A percentile compares a stretch with the other conserved stretches of the same genome.
These are phyloP conservation scores for Metschnikowia dekortorum DNA, from an alignment of 805 yeast species.

Conservation along the genomic window DNA sequence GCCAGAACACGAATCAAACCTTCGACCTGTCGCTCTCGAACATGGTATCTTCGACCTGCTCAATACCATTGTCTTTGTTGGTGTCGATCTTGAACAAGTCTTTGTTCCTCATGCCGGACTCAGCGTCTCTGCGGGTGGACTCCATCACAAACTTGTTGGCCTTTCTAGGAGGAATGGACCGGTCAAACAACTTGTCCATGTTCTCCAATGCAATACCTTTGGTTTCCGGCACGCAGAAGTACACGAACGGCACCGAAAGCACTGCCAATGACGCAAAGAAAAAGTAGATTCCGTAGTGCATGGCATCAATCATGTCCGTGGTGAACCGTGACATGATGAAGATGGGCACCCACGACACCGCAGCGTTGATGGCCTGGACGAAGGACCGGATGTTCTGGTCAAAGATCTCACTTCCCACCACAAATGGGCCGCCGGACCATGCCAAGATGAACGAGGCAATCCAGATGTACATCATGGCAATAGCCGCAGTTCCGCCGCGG, in stretches of 20 bases:
- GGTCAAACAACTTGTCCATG: conserved; percentile 26
- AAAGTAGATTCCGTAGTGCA: conserved; percentile 35
- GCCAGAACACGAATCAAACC: conserved; percentile 1
- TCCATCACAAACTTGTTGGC: conserved; percentile 21
- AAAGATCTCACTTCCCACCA: conserved; percentile 36
- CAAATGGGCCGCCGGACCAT: conserved; percentile 41
- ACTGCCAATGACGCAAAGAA: conserved; percentile 34
- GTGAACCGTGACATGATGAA: conserved; percentile 35
- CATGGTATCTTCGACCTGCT: conserved; percentile 17
- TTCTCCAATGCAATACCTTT: conserved; percentile 34
- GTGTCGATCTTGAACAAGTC: conserved; percentile 21
- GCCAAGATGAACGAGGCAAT: conserved; percentile 37
- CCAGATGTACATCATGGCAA: conserved; percentile 40
- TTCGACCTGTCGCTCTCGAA: background rate
- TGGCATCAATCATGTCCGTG: conserved; percentile 29
- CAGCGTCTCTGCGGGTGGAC: conserved; percentile 15
- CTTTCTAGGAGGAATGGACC: conserved; percentile 18
- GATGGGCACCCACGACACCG: conserved; percentile 38
- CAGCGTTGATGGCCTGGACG: conserved; percentile 38
- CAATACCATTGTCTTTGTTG: conserved; percentile 16
- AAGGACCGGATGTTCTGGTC: conserved; percentile 39
- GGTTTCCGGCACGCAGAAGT: conserved; percentile 35
- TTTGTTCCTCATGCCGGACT: conserved; percentile 13
- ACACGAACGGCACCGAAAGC: conserved; percentile 34
- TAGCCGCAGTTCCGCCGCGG: conserved; percentile 37